Percentiles rank a stretch among this genome's conserved stretches.
Evolutionary conservation across 768 basidiomycete genomes (phyloP).

Genomic region (Rhodocollybia butyracea): DNA sequence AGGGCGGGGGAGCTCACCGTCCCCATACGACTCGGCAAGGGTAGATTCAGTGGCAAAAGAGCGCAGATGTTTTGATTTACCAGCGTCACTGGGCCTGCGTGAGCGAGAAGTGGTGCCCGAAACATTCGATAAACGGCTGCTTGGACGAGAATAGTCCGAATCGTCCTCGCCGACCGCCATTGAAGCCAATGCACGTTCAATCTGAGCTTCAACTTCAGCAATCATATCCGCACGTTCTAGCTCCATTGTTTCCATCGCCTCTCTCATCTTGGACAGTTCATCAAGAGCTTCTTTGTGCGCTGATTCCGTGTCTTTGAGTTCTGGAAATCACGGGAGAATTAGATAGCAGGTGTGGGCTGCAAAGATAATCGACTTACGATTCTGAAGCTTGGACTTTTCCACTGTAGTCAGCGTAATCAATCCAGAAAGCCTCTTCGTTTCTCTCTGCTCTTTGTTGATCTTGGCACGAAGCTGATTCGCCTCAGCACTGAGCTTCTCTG

Average conservation of each 20-base stretch:
- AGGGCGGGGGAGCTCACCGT: slow-evolving; percentile 35
- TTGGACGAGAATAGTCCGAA: slow-evolving; percentile 71
- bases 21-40: slow-evolving; percentile 64
- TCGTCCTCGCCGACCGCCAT: slow-evolving; percentile 82
- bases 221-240: slow-evolving; percentile 85
- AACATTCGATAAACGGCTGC: slow-evolving; percentile 60
- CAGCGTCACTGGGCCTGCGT: slow-evolving; percentile 58
- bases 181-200: slow-evolving; percentile 79
- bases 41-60: slow-evolving; percentile 81
- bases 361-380: slow-evolving; percentile 54
- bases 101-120: slow-evolving; percentile 51
- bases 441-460: slow-evolving; percentile 88
- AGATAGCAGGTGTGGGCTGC: slow-evolving; percentile 3
- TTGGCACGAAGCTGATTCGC: slow-evolving; percentile 81
- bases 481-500: slow-evolving; percentile 85
- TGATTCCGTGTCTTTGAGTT: slow-evolving; percentile 75
- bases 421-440: slow-evolving; percentile 82
- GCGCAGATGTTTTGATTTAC: slow-evolving; percentile 51
- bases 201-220: slow-evolving; percentile 90
- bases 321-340: slow-evolving; percentile 31
- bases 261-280: slow-evolving; percentile 84
- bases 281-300: slow-evolving; percentile 76
- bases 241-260: slow-evolving; percentile 86
- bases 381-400: slow-evolving; percentile 77
- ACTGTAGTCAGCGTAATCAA: slow-evolving; percentile 72